Base-by-base conservation (phyloP, 768 basidiomycete species). In the Cantharellus anzutake region DNA sequence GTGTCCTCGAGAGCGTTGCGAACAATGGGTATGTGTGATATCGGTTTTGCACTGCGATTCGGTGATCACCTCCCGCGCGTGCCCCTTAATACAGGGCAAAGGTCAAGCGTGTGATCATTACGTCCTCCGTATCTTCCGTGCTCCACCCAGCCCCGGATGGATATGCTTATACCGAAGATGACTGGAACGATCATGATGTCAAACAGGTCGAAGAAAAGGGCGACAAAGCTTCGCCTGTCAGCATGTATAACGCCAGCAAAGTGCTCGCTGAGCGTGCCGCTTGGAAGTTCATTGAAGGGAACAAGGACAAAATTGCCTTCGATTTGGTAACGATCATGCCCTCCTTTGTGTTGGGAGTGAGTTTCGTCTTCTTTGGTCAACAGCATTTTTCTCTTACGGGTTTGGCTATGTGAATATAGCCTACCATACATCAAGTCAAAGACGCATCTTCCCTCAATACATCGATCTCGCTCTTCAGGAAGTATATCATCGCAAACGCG, bases 91-190 rank as follows among this genome's bases (percentile, higher is more conserved):
- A 11, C 20, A 57, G 7, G 42, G 16, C 62, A 3, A 57, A 62
- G 5, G 64, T 71, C 51, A 68, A 72, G 63, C 66, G 72, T 39
- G 66, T 73, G 4, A 68, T 73, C 20, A 64, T 72, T 57, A 73
- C 72, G 20, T 69, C 67, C 4, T 70, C 71, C 5, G 72, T 70
- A 7, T 66, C 72, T 29, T 62, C 73, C 62, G 63, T 67, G 53
- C 61, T 64, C 51, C 63, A 65, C 37, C 59, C 63, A 56, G 51
- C 60, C 34, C 59, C 11, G 52, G 14, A 16, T 5, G 64, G 63
- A 5, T 60, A 62, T 56, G 63, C 60, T 11, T 66, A 64, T 51
- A 62, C 63, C 29, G 68, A 68, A 59, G 61, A 51, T 2, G 67
- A 68, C 59, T 70, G 68, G 68, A 69, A 68, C 56, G 56, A 63